Conservation (phyloP, 192 early-diverging fungal species). For the Chytriomyces sp. region DNA sequence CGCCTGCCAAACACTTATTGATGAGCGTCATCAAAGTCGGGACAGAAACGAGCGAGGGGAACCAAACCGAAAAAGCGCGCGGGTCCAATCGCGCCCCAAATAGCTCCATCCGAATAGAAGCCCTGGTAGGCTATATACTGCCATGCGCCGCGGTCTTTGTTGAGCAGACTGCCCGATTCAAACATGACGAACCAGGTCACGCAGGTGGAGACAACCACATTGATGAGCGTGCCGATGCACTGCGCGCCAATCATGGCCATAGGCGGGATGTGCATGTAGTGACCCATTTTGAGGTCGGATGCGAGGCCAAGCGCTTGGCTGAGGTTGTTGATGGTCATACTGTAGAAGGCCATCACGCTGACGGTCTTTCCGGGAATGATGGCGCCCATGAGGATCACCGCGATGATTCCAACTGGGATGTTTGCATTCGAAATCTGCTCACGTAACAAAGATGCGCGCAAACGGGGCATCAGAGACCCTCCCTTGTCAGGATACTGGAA, state of each 20-base stretch:
- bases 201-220: slow-evolving; percentile 50
- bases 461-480: slow-evolving; percentile 74
- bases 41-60: too few species aligned
- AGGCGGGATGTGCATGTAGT: slow-evolving; percentile 75
- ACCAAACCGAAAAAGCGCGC: slow-evolving; percentile 63
- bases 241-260: slow-evolving; percentile 58
- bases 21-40: too few species aligned
- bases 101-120: slow-evolving; percentile 65
- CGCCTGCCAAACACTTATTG: not conserved
- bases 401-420: slow-evolving; percentile 82
- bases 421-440: slow-evolving; percentile 76
- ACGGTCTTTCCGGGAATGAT: slow-evolving; percentile 63
- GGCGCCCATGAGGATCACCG: slow-evolving; percentile 67
- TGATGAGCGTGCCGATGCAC: slow-evolving; percentile 62
- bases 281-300: slow-evolving; percentile 74
- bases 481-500: slow-evolving; percentile 79
- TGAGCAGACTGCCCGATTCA: slow-evolving; percentile 3
- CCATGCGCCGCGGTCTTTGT: slow-evolving; percentile 21
- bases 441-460: slow-evolving; percentile 82
- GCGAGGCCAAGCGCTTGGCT: slow-evolving; percentile 74
- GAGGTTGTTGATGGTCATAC: slow-evolving; percentile 74
- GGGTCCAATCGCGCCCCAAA: slow-evolving; percentile 77
- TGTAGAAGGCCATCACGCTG: slow-evolving; percentile 72
- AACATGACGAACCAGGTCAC: slow-evolving; percentile 34
- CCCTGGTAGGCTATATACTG: slow-evolving; percentile 32